phyloP scores from a whole-genome alignment of 345 rosid species.

The Nasturtium officinale region DNA sequence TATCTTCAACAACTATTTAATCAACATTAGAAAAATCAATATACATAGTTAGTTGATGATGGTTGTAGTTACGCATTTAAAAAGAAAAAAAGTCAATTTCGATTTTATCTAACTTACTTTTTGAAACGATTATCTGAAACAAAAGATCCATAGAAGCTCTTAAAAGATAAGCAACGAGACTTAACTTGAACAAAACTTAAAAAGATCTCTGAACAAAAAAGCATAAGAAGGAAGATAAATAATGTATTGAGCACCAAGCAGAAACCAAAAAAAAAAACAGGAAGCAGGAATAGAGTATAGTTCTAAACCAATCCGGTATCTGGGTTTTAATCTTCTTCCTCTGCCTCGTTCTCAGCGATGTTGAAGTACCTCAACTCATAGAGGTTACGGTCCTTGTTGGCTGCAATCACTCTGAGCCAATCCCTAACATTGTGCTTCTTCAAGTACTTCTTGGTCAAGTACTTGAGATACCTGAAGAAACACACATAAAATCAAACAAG shows the following conservation, averaged over 20 bases:
- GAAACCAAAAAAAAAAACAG: constrained; percentile 29
- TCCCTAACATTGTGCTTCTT: constrained; percentile 95
- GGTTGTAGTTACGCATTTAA: not conserved
- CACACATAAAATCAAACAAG: not conserved
- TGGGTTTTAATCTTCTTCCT: constrained; percentile 70
- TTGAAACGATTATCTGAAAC: not conserved
- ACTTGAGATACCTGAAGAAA: constrained; percentile 69
- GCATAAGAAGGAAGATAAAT: constrained; percentile 5
- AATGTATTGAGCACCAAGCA: constrained; percentile 24
- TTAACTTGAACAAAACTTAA: constrained; percentile 34
- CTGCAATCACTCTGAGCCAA: constrained; percentile 90
- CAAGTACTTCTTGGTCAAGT: constrained; percentile 86
- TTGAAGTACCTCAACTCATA: constrained; percentile 94
- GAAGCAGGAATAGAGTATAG: not conserved
- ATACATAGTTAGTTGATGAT: no score
- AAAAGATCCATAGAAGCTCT: not conserved
- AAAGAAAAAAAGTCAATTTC: not conserved
- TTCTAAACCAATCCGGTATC: constrained; percentile 18
- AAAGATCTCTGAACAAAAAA: constrained; percentile 22
- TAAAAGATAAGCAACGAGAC: constrained; percentile 6
- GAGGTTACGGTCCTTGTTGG: constrained; percentile 80
- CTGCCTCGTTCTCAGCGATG: constrained; percentile 93
- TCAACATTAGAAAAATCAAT: no score
- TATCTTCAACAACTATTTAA: not conserved
- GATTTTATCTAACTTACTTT: not conserved